A percentile compares a stretch with the other conserved stretches of the same genome.
Evolutionary conservation across 768 basidiomycete genomes (phyloP).

Genomic region (Mycena haematopus): DNA sequence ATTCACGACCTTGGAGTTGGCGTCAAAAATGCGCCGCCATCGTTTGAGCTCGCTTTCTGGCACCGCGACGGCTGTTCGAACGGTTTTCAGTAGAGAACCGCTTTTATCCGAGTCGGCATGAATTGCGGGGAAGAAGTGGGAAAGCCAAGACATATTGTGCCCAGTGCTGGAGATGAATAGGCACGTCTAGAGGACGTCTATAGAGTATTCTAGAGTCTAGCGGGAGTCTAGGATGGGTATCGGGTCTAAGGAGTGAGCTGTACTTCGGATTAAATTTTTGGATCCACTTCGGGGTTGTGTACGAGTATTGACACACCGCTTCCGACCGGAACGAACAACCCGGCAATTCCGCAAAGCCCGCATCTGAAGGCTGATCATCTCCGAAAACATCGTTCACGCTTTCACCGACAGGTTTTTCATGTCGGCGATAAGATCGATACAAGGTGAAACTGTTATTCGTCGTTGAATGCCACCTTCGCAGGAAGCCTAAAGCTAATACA

Average conservation of each 20-base stretch:
- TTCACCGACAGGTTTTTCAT: not conserved
- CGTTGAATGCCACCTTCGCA: constrained; percentile 43
- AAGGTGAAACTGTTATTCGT: constrained; percentile 20
- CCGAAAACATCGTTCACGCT: not conserved
- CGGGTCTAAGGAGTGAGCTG: constrained; percentile 36
- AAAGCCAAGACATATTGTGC: constrained; percentile 44
- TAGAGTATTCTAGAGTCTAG: constrained; percentile 31
- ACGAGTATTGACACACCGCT: not conserved
- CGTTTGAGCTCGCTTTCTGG: constrained; percentile 86
- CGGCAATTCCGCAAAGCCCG: not conserved
- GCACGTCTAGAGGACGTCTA: constrained; percentile 17
- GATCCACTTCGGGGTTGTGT: no score
- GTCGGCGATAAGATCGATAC: constrained; percentile 3
- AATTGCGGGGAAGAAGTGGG: constrained; percentile 53
- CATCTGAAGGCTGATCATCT: not conserved
- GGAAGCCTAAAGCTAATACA: constrained; percentile 83
- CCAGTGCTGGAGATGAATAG: not conserved
- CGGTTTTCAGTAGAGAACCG: constrained; percentile 59
- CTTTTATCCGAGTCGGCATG: constrained; percentile 60
- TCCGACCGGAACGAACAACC: not conserved
- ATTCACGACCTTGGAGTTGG: constrained; percentile 76
- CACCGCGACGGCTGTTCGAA: constrained; percentile 70
- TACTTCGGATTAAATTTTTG: not conserved
- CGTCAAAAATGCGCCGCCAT: constrained; percentile 89
- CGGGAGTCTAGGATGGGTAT: constrained; percentile 43